These are phyloP conservation scores for Botryotinia globosa DNA, from an alignment of 2,329 filamentous ascomycete species.

Conservation along the genomic window DNA sequence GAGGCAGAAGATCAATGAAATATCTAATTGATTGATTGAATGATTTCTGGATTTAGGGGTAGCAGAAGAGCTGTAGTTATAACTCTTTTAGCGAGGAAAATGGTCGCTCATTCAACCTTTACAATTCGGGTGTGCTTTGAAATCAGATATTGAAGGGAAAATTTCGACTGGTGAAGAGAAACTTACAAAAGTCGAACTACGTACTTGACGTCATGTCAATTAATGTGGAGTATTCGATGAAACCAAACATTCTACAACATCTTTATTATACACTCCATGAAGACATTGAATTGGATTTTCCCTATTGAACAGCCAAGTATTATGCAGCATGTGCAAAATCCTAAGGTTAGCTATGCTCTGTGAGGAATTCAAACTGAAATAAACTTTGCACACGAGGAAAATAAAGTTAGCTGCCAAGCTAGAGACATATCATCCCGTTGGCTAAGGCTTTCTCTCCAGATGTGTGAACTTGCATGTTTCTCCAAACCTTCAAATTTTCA, in stretches of 20 bases:
- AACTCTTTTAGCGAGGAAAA: not conserved
- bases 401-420: not conserved
- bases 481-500: no score
- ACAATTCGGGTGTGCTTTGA: not conserved
- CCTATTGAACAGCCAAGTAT: not conserved
- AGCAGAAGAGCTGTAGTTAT: not conserved
- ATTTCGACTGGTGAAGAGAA: not conserved
- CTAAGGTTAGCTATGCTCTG: not conserved
- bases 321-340: no score
- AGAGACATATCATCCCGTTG: no score
- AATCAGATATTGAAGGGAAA: not conserved
- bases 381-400: not conserved
- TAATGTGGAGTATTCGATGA: not conserved
- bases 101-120: not conserved
- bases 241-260: not conserved
- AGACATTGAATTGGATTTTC: not conserved
- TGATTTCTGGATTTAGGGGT: not conserved
- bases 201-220: not conserved
- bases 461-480: no score
- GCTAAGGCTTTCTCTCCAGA: no score
- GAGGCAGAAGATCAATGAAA: not conserved
- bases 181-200: not conserved
- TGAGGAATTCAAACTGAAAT: not conserved
- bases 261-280: not conserved
- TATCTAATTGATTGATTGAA: not conserved